phyloP scores from a whole-genome alignment of 2,329 filamentous ascomycete species.

The Arachnopeziza araneosa region DNA sequence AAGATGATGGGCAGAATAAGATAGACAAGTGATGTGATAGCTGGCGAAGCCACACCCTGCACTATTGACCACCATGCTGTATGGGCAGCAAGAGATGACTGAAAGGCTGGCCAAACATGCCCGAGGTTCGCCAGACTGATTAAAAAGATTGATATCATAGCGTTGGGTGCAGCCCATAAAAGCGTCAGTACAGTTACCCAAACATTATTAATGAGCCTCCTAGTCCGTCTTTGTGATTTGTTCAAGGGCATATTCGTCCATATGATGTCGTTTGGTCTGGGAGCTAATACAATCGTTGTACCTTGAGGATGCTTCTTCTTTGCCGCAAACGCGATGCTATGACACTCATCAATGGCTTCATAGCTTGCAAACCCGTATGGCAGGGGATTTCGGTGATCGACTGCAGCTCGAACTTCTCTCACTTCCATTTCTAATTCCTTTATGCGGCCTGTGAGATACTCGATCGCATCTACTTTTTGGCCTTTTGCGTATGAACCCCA shows the following conservation, averaged over 20 bases:
- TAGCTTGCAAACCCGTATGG: constrained; percentile 94
- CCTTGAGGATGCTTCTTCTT: constrained; percentile 77
- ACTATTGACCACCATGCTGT: constrained; percentile 74
- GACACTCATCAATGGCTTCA: constrained; percentile 79
- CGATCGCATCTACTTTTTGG: constrained; percentile 86
- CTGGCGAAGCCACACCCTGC: constrained; percentile 87
- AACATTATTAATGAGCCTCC: constrained; percentile 71
- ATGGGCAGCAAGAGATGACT: constrained; percentile 55
- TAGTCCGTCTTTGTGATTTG: constrained; percentile 62
- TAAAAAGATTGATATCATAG: constrained; percentile 88
- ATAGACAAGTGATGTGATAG: constrained; percentile 81
- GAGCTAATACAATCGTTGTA: constrained; percentile 71
- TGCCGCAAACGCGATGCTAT: constrained; percentile 76
- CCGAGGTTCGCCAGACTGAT: constrained; percentile 80
- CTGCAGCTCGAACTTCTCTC: constrained; percentile 70
- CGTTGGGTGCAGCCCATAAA: constrained; percentile 87
- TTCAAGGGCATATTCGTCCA: constrained; percentile 87
- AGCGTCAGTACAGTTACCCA: constrained; percentile 80
- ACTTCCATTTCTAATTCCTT: constrained; percentile 77
- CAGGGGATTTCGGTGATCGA: constrained; percentile 85
- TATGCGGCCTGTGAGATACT: constrained; percentile 84
- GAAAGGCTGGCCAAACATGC: constrained; percentile 72
- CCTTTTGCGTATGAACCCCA: constrained; percentile 58
- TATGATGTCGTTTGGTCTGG: constrained; percentile 85
- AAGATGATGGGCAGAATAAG: constrained; percentile 86